phyloP scores from a whole-genome alignment of 176 grass and related monocot species.

The Olyra latifolia region DNA sequence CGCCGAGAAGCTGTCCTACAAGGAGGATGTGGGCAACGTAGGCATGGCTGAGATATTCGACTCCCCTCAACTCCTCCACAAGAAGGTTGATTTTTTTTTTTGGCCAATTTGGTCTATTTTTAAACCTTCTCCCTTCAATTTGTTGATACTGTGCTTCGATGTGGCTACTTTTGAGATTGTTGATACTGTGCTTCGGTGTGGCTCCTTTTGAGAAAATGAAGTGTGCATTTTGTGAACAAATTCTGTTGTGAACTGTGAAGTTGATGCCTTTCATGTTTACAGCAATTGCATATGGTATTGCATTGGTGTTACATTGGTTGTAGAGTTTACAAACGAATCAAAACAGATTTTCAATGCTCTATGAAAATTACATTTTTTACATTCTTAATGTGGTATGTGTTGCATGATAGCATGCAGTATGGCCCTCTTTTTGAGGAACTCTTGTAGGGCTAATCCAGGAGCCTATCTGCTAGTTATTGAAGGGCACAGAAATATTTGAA shows the following conservation, averaged over 20 bases:
- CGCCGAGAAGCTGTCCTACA: slow-evolving; percentile 86
- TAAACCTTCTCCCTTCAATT: not conserved
- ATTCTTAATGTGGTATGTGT: not conserved
- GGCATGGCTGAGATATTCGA: slow-evolving; percentile 97
- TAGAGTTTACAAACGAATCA: not conserved
- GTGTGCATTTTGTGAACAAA: slow-evolving; percentile 1
- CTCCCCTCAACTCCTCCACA: slow-evolving; percentile 53
- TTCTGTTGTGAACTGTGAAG: not conserved
- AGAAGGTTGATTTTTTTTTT: slow-evolving; percentile 48
- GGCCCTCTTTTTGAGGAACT: not conserved
- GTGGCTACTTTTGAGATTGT: not conserved
- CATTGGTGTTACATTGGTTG: not conserved
- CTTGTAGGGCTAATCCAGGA: not conserved
- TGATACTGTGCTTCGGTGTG: not conserved
- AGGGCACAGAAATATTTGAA: not conserved
- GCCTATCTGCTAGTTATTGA: not conserved
- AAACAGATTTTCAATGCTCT: not conserved
- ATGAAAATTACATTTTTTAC: not conserved
- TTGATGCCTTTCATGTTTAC: not conserved
- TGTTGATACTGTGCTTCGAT: not conserved
- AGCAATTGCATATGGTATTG: not conserved
- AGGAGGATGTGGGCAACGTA: slow-evolving; percentile 80
- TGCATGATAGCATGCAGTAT: not conserved
- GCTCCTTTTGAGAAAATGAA: not conserved
- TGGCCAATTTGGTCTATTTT: not conserved